phyloP scores from a whole-genome alignment of 495 filamentous ascomycete genomes.

The Aspergillus indologenus region DNA sequence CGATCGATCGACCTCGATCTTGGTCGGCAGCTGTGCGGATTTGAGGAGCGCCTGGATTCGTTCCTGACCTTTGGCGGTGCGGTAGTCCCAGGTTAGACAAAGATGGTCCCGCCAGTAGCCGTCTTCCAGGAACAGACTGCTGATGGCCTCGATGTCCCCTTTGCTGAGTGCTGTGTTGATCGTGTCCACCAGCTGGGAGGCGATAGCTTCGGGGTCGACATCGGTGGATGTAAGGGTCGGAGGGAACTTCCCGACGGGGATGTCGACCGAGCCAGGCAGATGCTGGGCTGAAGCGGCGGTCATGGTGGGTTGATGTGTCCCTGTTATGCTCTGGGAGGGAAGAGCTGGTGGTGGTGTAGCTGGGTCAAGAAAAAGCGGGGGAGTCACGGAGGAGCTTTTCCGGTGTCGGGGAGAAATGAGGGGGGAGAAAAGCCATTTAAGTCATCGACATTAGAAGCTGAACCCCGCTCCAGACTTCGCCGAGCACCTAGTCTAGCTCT shows the following conservation, averaged over 20 bases:
- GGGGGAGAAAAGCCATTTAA: not conserved
- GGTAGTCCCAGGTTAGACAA: slow-evolving; percentile 41
- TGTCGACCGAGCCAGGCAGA: slow-evolving; percentile 57
- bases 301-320: not conserved
- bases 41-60: slow-evolving; percentile 50
- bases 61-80: slow-evolving; percentile 52
- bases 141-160: slow-evolving; percentile 29
- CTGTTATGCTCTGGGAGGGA: not conserved
- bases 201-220: slow-evolving; percentile 46
- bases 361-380: not conserved
- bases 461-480: not conserved
- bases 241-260: slow-evolving; percentile 40
- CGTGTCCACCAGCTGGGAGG: slow-evolving; percentile 36
- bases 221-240: slow-evolving; percentile 25
- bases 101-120: slow-evolving; percentile 46
- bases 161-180: slow-evolving; percentile 48
- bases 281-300: slow-evolving; percentile 50
- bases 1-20: slow-evolving; percentile 50
- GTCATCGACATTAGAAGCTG: not conserved
- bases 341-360: not conserved
- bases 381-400: not conserved
- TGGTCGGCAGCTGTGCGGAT: slow-evolving; percentile 34
- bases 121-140: slow-evolving; percentile 43
- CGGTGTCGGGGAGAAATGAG: not conserved
- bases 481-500: not conserved